These are phyloP conservation scores for Aureobasidium leucospermi DNA, from an alignment of 2,329 filamentous ascomycete species.

Conservation along the genomic window DNA sequence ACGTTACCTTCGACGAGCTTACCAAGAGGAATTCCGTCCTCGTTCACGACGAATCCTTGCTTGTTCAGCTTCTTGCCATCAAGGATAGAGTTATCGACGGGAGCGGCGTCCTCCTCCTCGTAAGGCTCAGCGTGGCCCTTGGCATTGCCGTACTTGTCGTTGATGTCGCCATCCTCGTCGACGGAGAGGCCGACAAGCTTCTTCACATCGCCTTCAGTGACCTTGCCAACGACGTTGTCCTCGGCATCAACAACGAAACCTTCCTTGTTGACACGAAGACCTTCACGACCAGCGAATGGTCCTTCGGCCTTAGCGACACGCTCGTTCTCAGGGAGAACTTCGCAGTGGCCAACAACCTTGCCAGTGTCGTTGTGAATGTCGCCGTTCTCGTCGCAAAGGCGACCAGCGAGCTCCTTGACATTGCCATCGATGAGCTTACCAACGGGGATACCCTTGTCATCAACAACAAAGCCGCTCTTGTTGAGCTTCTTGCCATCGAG, in stretches of 20 bases:
- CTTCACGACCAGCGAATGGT: constrained; percentile 43
- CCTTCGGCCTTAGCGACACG: constrained; percentile 44
- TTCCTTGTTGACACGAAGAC: constrained; percentile 40
- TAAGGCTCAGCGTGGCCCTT: constrained; percentile 53
- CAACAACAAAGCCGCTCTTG: constrained; percentile 45
- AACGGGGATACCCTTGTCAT: constrained; percentile 42
- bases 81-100: constrained; percentile 45
- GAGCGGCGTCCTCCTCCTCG: constrained; percentile 37
- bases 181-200: constrained; percentile 52
- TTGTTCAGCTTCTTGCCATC: constrained; percentile 51
- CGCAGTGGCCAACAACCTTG: constrained; percentile 59
- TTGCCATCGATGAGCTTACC: constrained; percentile 63
- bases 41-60: constrained; percentile 48
- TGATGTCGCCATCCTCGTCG: constrained; percentile 56
- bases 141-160: constrained; percentile 55
- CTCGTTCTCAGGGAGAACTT: constrained; percentile 62
- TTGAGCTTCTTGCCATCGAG: constrained; percentile 42
- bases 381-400: constrained; percentile 64
- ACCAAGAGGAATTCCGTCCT: constrained; percentile 48
- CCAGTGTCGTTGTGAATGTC: constrained; percentile 67
- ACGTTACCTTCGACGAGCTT: constrained; percentile 50
- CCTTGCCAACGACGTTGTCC: constrained; percentile 44
- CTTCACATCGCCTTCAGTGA: constrained; percentile 54
- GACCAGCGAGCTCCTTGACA: constrained; percentile 54
- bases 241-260: constrained; percentile 44